phyloP scores from a whole-genome alignment of 257 asterid species.

The Voacanga thouarsii region DNA sequence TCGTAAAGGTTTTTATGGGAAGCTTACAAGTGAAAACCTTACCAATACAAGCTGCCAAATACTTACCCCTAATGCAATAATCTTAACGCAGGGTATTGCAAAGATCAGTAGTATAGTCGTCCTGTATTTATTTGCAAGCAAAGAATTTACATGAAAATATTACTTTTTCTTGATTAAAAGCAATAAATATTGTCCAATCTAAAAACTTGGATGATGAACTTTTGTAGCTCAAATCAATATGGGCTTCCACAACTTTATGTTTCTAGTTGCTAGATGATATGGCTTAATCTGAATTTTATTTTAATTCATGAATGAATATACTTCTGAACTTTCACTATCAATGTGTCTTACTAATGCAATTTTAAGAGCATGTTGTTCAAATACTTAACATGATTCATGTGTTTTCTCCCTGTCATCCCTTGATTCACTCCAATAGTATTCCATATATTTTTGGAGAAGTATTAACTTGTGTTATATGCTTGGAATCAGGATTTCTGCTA shows the following conservation, averaged over 20 bases:
- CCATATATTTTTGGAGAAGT: constrained; percentile 2
- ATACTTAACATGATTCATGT: neutral
- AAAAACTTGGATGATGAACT: neutral
- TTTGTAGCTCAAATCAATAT: neutral
- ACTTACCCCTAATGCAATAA: too few species aligned
- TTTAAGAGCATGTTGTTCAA: neutral
- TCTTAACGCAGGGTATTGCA: too few species aligned
- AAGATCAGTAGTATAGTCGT: neutral
- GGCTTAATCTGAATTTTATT: neutral
- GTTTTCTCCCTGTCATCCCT: neutral
- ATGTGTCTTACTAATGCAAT: neutral
- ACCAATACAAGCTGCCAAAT: too few species aligned
- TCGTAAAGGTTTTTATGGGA: too few species aligned
- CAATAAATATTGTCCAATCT: neutral
- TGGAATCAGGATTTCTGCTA: constrained; percentile 50
- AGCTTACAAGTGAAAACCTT: neutral
- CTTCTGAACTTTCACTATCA: neutral
- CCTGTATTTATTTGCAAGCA: neutral
- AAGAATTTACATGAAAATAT: neutral
- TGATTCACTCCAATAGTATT: neutral
- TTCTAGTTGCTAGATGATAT: neutral
- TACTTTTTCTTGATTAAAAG: neutral
- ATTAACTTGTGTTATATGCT: neutral
- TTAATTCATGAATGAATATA: too few species aligned
- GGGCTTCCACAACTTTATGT: neutral